Evolutionary conservation across 2,329 filamentous ascomycete genomes (phyloP), one percentile per base, ranked within the genome.

Genomic region (Colletotrichum acutatum): DNA sequence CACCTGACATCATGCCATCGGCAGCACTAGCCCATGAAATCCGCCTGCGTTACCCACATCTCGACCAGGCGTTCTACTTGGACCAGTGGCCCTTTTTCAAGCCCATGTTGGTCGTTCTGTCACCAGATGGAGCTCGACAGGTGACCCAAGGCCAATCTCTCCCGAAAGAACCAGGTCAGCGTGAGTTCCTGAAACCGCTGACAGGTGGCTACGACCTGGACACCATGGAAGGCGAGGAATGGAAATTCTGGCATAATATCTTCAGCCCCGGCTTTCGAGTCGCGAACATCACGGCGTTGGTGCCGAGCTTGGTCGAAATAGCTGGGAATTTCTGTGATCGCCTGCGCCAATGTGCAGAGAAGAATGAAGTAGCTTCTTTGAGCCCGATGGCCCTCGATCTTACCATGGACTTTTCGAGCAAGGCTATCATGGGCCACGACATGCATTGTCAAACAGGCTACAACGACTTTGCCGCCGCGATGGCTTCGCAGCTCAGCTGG

Each of bases 71-170:
- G 11, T 71, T 71, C 26, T 66, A 66, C 12, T 26, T 71, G 2
- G 68, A 71, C 32, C 59, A 61, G 62, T 71, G 68, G 68, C 68
- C 68, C 3, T 66, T 70, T 3, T 66, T 63, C 2, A 63, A 63
- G 4, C 68, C 62, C 12, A 66, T 66, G 62, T 19, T 71, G 24
- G 60, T 71, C 62, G 26, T 71, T 14, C 60, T 71, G 8, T 66
- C 68, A 24, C 67, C 61, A 5, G 62, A 60, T 30, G 54, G 54
- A 0, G 59, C 60, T 56, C 42, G 62, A 0, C 68, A 71, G 24
- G 68, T 56, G 1, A 49, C 62, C 4, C 62, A 66, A 3, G 30
- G 56, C 2, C 62, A 71, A 3, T 61, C 62, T 9, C 34, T 71
- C 8, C 62, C 68, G 11, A 71, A 71, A n/a, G 62, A 32, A 0